Evolutionary conservation across 805 yeast genomes (phyloP), one percentile per base, ranked within the genome.

Genomic region (Ogataea sp.): DNA sequence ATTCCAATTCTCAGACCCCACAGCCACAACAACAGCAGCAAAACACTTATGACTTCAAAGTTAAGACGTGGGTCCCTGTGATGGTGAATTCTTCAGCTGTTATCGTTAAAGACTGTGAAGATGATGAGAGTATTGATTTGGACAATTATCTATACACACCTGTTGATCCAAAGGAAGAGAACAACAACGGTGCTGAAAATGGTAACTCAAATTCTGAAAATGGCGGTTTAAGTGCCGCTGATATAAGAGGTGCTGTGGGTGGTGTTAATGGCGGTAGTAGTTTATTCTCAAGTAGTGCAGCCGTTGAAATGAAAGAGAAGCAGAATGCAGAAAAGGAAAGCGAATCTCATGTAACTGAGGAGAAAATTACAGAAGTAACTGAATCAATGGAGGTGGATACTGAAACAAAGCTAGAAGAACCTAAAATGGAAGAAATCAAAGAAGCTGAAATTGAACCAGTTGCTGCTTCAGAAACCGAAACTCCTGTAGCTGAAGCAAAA

Each of bases 201-300:
- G 6, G 23, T n/a, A 30, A n/a, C n/a, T n/a, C n/a, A n/a, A n/a
- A n/a, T n/a, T n/a, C 15, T 31, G 47, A 39, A 8, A 49, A 41
- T 18, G 41, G 40, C 20, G 64, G 62, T 1, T 45, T 64, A 37
- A 49, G 62, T n/a, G 62, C 55, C 38, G 66, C 66, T 2, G 68
- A 64, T 48, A 63, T 64, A 24, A 59, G 65, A 39, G 67, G 66
- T 24, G 70, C 70, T 1, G 68, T 62, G 14, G 67, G 68, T 20
- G 71, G 65, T 21, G 44, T 56, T 24, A 59, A 56, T 26, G 58
- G 51, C n/a, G 52, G 53, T 14, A 45, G 48, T 9, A 42, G 47
- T 7, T 38, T 55, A 20, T 58, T 59, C 32, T 53, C 62, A 2
- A 56, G 58, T 43, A 51, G 60, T 43, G 57, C 59, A 3, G 61